These are phyloP conservation scores for Tillandsia leiboldiana DNA, from an alignment of 176 grass and related monocot genomes.

Conservation along the genomic window DNA sequence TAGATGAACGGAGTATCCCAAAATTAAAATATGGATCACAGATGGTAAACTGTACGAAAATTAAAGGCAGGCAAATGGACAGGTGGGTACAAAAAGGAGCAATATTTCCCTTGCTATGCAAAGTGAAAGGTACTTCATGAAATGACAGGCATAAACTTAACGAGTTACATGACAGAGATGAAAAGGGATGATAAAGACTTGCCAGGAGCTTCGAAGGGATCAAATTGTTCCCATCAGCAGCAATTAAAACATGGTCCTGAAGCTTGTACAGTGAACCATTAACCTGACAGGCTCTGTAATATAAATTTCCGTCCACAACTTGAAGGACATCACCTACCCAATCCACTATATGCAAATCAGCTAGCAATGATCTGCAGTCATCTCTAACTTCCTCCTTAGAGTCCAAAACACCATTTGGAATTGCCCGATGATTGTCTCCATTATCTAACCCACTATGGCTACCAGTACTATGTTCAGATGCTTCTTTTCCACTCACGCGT, in stretches of 20 bases:
- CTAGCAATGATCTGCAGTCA: neutral
- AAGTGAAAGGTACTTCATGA: neutral
- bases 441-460: slow-evolving; percentile 9
- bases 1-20: too few species aligned
- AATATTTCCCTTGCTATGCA: too few species aligned
- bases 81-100: too few species aligned
- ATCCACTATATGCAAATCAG: slow-evolving; percentile 6
- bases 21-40: too few species aligned
- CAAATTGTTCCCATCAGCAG: slow-evolving; percentile 10
- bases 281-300: slow-evolving; percentile 31
- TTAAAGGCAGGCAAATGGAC: too few species aligned
- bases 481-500: slow-evolving; percentile 10
- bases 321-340: slow-evolving; percentile 35
- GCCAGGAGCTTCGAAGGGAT: slow-evolving; percentile 33
- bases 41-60: too few species aligned
- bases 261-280: slow-evolving; percentile 32
- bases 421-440: slow-evolving; percentile 2
- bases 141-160: neutral
- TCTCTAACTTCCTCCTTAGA: slow-evolving; percentile 20
- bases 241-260: slow-evolving; percentile 39
- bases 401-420: slow-evolving; percentile 26
- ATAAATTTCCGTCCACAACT: slow-evolving; percentile 25
- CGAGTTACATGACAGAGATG: neutral
- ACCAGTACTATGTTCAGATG: slow-evolving; percentile 13
- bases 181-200: slow-evolving; percentile 1